phyloP scores from a whole-genome alignment of 2,329 filamentous ascomycete genomes.

The Xylaria sp. region DNA sequence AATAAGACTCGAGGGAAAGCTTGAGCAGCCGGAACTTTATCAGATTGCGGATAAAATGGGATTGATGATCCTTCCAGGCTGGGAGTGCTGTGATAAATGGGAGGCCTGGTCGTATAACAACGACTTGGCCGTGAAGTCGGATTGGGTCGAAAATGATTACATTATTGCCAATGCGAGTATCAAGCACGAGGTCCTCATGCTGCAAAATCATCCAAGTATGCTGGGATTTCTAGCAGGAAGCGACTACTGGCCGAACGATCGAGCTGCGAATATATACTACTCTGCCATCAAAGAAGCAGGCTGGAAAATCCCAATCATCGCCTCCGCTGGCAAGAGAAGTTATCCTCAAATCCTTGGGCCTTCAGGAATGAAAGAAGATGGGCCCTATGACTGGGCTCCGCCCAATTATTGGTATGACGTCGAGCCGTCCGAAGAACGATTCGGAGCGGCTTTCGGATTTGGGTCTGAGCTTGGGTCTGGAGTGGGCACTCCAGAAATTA shows the following conservation, averaged over 20 bases:
- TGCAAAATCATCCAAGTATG: constrained; percentile 69
- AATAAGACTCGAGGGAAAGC: constrained; percentile 71
- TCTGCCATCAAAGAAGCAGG: constrained; percentile 60
- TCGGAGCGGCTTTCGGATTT: constrained; percentile 70
- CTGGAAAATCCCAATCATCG: constrained; percentile 67
- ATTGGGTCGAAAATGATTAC: constrained; percentile 66
- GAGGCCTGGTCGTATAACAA: constrained; percentile 71
- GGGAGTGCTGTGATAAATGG: constrained; percentile 77
- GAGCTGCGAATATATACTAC: constrained; percentile 64
- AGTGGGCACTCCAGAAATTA: constrained; percentile 68
- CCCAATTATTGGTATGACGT: constrained; percentile 71
- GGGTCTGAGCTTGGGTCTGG: constrained; percentile 71
- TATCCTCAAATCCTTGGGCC: constrained; percentile 62
- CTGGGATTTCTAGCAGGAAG: constrained; percentile 69
- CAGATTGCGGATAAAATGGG: constrained; percentile 67
- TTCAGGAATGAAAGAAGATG: constrained; percentile 73
- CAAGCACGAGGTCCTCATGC: constrained; percentile 68
- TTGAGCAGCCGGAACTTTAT: constrained; percentile 71
- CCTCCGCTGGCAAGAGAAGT: constrained; percentile 66
- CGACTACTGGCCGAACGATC: constrained; percentile 71
- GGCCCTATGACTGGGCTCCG: constrained; percentile 73
- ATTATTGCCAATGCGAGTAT: constrained; percentile 63
- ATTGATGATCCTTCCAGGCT: constrained; percentile 70
- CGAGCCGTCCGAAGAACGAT: constrained; percentile 51
- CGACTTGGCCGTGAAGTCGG: constrained; percentile 55